Evolutionary conservation across 2,329 filamentous ascomycete genomes (phyloP).

Genomic region (Helminthosporium solani): DNA sequence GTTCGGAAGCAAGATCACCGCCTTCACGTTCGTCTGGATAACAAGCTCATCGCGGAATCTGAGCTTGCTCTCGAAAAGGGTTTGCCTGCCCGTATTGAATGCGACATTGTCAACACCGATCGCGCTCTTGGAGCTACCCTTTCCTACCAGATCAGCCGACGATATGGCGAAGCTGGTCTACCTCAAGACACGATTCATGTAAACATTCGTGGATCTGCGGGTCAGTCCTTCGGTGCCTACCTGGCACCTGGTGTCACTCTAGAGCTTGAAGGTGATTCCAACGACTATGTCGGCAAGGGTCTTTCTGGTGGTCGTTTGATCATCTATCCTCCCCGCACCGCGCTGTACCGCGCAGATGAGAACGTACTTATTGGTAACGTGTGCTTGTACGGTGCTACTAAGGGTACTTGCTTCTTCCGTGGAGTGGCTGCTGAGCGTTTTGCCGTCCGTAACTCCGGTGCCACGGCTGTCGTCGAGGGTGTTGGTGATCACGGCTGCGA

Average conservation of each 20-base stretch:
- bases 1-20: slow-evolving; percentile 97
- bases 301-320: slow-evolving; percentile 90
- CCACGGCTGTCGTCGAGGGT: slow-evolving; percentile 93
- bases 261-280: slow-evolving; percentile 92
- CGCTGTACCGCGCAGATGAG: slow-evolving; percentile 94
- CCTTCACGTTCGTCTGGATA: slow-evolving; percentile 89
- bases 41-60: slow-evolving; percentile 94
- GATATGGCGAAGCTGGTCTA: slow-evolving; percentile 84
- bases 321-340: slow-evolving; percentile 85
- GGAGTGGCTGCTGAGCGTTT: slow-evolving; percentile 96
- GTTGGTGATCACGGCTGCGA: slow-evolving; percentile 95
- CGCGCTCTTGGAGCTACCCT: slow-evolving; percentile 90
- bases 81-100: slow-evolving; percentile 88
- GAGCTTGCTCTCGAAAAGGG: slow-evolving; percentile 94
- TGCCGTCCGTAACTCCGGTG: slow-evolving; percentile 93
- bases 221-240: slow-evolving; percentile 94
- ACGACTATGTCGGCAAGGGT: slow-evolving; percentile 96
- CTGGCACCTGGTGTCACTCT: slow-evolving; percentile 90
- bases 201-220: slow-evolving; percentile 94
- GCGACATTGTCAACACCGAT: slow-evolving; percentile 95
- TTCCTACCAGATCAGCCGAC: slow-evolving; percentile 93
- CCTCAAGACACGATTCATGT: slow-evolving; percentile 93
- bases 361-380: slow-evolving; percentile 93
- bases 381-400: slow-evolving; percentile 91
- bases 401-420: slow-evolving; percentile 92